phyloP scores from a whole-genome alignment of 2,329 filamentous ascomycete genomes.

The Nothomitra cinnamomea region DNA sequence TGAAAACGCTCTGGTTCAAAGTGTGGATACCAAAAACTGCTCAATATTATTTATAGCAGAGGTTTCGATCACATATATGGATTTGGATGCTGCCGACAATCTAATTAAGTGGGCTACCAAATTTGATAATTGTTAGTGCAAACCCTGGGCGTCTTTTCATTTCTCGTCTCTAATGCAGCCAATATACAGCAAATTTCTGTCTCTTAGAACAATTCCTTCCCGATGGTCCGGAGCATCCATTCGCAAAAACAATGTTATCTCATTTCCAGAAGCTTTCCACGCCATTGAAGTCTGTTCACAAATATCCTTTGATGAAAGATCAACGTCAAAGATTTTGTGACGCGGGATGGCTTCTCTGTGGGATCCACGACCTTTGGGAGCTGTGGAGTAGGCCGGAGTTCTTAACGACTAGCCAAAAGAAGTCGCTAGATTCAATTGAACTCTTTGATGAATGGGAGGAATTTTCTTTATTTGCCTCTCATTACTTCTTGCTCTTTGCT shows the following conservation, averaged over 20 bases:
- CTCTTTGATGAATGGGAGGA: slow-evolving; percentile 96
- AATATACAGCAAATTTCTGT: slow-evolving; percentile 53
- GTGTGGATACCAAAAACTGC: slow-evolving; percentile 40
- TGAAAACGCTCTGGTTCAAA: slow-evolving; percentile 37
- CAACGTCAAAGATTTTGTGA: slow-evolving; percentile 51
- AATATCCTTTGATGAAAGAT: slow-evolving; percentile 47
- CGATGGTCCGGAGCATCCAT: slow-evolving; percentile 52
- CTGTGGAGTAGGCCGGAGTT: slow-evolving; percentile 59
- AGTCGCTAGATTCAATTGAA: slow-evolving; percentile 50
- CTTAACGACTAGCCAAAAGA: slow-evolving; percentile 41
- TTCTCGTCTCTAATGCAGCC: background rate
- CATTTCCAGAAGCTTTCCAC: slow-evolving; percentile 72
- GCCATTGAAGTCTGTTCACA: slow-evolving; percentile 54
- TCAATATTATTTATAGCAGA: slow-evolving; percentile 70
- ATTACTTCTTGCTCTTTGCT: slow-evolving; percentile 67
- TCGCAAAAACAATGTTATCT: slow-evolving; percentile 68
- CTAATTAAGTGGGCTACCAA: slow-evolving; percentile 64
- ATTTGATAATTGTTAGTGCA: slow-evolving; percentile 43
- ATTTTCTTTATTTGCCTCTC: slow-evolving; percentile 65
- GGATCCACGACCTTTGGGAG: slow-evolving; percentile 60
- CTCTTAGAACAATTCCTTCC: slow-evolving; percentile 77
- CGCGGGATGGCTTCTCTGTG: slow-evolving; percentile 49
- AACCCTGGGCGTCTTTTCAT: background rate
- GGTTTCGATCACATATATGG: slow-evolving; percentile 85
- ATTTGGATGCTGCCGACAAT: slow-evolving; percentile 50